phyloP scores from a whole-genome alignment of 495 filamentous ascomycete species.

The Tetracladium setigerum region DNA sequence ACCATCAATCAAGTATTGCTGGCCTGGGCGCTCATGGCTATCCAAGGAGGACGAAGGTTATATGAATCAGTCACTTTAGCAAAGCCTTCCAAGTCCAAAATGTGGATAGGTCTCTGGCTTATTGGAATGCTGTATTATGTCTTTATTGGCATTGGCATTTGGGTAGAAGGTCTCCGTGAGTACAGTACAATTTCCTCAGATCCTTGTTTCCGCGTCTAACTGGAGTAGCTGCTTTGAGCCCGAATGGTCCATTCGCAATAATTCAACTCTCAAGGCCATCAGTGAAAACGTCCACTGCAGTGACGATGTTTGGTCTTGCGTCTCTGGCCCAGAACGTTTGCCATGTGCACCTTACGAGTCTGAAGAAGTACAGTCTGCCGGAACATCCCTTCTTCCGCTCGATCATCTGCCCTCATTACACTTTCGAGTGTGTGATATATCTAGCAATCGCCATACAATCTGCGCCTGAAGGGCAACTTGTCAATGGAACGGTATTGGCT shows the following conservation, averaged over 20 bases:
- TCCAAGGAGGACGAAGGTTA: slow-evolving; percentile 68
- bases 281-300: slow-evolving; percentile 50
- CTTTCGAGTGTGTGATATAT: slow-evolving; percentile 79
- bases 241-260: neutral
- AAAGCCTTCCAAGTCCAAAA: slow-evolving; percentile 57
- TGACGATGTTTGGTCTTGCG: slow-evolving; percentile 63
- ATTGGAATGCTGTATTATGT: slow-evolving; percentile 70
- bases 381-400: slow-evolving; percentile 52
- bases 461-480: slow-evolving; percentile 49
- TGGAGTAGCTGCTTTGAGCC: slow-evolving; percentile 6
- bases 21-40: slow-evolving; percentile 59
- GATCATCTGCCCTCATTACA: slow-evolving; percentile 86
- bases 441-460: slow-evolving; percentile 65
- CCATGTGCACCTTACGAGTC: slow-evolving; percentile 69
- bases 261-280: slow-evolving; percentile 30
- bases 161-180: slow-evolving; percentile 80
- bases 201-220: neutral
- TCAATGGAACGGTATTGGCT: slow-evolving; percentile 68
- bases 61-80: slow-evolving; percentile 59
- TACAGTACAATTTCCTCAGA: neutral
- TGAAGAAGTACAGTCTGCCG: slow-evolving; percentile 83
- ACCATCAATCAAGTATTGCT: slow-evolving; percentile 57
- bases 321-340: slow-evolving; percentile 74
- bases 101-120: slow-evolving; percentile 80
- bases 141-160: slow-evolving; percentile 61